These are phyloP conservation scores for Rugosomyces carneus DNA, from an alignment of 1,284 basidiomycete genomes.

Conservation along the genomic window DNA sequence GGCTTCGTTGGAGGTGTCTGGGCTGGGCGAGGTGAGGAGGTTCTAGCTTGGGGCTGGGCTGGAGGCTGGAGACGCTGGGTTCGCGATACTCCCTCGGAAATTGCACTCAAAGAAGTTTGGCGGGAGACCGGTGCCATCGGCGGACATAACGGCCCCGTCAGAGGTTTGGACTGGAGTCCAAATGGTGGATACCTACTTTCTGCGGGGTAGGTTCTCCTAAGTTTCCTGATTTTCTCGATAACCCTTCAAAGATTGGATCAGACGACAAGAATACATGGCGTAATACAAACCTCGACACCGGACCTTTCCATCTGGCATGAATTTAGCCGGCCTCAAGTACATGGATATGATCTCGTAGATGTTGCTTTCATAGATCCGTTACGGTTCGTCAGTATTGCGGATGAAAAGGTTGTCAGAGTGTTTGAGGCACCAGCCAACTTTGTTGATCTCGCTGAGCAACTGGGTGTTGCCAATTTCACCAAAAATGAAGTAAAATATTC, in stretches of 20 bases:
- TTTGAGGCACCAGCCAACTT: slow-evolving; percentile 86
- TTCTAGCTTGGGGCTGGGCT: slow-evolving; percentile 85
- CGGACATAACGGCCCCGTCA: slow-evolving; percentile 78
- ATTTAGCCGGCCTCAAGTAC: slow-evolving; percentile 84
- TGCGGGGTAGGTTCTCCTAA: slow-evolving; percentile 48
- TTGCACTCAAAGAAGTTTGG: slow-evolving; percentile 50
- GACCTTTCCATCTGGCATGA: slow-evolving; percentile 67
- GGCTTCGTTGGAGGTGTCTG: slow-evolving; percentile 89
- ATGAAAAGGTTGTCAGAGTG: slow-evolving; percentile 88
- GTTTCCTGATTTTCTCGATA: not conserved
- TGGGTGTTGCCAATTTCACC: slow-evolving; percentile 43
- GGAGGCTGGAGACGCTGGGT: slow-evolving; percentile 88
- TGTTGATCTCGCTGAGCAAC: slow-evolving; percentile 49
- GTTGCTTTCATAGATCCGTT: slow-evolving; percentile 71
- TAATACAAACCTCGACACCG: slow-evolving; percentile 28
- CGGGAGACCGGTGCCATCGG: slow-evolving; percentile 68
- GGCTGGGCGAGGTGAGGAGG: slow-evolving; percentile 53
- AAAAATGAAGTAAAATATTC: slow-evolving; percentile 41
- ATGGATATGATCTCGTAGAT: slow-evolving; percentile 90
- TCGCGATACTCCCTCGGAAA: slow-evolving; percentile 24
- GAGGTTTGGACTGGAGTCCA: slow-evolving; percentile 80
- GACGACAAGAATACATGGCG: slow-evolving; percentile 81
- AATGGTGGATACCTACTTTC: slow-evolving; percentile 80
- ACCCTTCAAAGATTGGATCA: slow-evolving; percentile 64
- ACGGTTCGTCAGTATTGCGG: slow-evolving; percentile 81